Evolutionary conservation across 495 filamentous ascomycete species (phyloP).

Genomic region (Trichoderma gamsii): DNA sequence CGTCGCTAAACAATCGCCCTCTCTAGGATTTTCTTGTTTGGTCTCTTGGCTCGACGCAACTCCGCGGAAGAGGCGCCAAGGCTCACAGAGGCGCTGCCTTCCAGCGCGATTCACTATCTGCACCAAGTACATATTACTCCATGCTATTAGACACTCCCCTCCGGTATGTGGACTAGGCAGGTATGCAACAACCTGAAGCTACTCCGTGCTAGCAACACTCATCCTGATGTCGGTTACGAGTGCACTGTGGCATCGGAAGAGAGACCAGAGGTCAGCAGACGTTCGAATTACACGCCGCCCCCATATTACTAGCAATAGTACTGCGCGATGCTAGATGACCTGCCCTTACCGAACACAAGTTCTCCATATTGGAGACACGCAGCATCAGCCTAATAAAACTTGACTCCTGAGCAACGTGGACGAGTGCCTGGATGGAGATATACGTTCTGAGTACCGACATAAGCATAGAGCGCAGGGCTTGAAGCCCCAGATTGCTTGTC

Average conservation of each 20-base stretch:
- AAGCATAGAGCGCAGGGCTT: neutral
- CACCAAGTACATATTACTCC: neutral
- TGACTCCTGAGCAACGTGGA: neutral
- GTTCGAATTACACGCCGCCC: neutral
- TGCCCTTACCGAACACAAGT: neutral
- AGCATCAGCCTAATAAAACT: slow-evolving; percentile 8
- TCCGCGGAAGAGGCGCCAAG: slow-evolving; percentile 12
- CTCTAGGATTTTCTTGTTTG: neutral
- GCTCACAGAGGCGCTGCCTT: neutral
- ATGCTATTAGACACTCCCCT: neutral
- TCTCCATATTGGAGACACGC: neutral
- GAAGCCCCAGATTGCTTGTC: too few relatives aligned
- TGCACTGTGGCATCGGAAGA: slow-evolving; percentile 1
- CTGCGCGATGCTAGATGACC: neutral
- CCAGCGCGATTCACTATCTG: neutral
- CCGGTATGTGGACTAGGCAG: neutral
- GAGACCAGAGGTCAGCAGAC: neutral
- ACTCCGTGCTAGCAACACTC: too few relatives aligned
- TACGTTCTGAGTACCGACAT: neutral
- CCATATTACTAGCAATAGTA: neutral
- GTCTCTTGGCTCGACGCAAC: slow-evolving; percentile 10
- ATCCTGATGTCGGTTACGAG: neutral
- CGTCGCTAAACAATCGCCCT: neutral
- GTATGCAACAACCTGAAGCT: neutral
- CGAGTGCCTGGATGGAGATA: neutral